Base-by-base conservation (phyloP, 106 monocot genomes). In the Allium cepa region DNA sequence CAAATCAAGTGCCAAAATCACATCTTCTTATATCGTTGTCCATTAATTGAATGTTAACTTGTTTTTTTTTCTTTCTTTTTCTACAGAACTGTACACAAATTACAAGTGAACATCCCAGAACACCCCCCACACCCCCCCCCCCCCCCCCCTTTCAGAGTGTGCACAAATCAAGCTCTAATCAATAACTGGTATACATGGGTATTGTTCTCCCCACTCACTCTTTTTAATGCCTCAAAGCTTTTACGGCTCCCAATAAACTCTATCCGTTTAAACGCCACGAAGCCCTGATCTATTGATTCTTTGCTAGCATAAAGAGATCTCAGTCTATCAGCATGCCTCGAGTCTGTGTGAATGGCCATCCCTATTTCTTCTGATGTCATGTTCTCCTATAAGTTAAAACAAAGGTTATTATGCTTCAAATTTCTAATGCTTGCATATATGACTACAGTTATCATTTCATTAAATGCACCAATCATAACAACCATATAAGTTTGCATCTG, bases 281-380 rank as follows among this genome's bases (percentile, higher is more conserved):
- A 72, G 47, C 82, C 84, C 36, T 61, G 69, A 8, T 77, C 78
- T 52, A 83, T n/a, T 15, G 86, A 74, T 73, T 87, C 87, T 71
- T 81, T 70, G 62, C 79, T 81, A 9, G 87, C 76, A 60, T 89
- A 92, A 10, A 90, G 58, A 1, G 84, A 74, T 27, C 97, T 81
- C 46, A 97, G 82, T 17, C 81, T 57, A 56, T 97, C 97, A 3
- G 91, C 88, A 56, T 97, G 89, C 49, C 75, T 81, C 3, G 97
- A 97, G 71, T 97, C 97, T 0, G 88, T 89, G 80, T 97, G 88
- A 63, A 97, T 89, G 14, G 92, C 97, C 9, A 87, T 66, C 9
- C 79, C 67, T 62, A 90, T 74, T 68, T 97, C 97, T 62, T 82
- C 78, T 7, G 62, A 36, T 12, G 92, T 67, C 87, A 97, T 84